phyloP scores from a whole-genome alignment of 2,329 filamentous ascomycete species.

The Microthyrium microscopicum region DNA sequence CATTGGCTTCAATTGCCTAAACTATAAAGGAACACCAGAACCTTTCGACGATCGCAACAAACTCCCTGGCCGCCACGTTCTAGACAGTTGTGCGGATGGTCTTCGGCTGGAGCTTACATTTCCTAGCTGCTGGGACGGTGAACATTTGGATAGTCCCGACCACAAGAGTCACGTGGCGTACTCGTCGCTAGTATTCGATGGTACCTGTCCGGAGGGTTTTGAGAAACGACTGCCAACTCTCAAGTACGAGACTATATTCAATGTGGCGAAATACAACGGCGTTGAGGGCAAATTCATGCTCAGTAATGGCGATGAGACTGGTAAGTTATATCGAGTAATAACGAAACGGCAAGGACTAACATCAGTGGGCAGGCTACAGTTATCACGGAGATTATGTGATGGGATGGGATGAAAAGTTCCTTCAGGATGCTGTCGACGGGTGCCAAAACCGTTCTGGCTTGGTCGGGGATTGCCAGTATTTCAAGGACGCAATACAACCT shows the following conservation, averaged over 20 bases:
- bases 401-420: slow-evolving; percentile 55
- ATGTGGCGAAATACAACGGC: slow-evolving; percentile 48
- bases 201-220: slow-evolving; percentile 55
- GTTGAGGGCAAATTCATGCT: slow-evolving; percentile 55
- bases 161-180: slow-evolving; percentile 58
- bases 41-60: slow-evolving; percentile 65
- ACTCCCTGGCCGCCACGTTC: slow-evolving; percentile 60
- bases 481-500: too few species aligned
- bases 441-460: not conserved
- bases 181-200: slow-evolving; percentile 58
- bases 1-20: slow-evolving; percentile 85
- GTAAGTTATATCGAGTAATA: slow-evolving; percentile 32
- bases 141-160: slow-evolving; percentile 24
- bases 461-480: too few species aligned
- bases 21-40: slow-evolving; percentile 51
- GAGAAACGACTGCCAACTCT: slow-evolving; percentile 54
- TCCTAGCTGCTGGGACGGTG: slow-evolving; percentile 10
- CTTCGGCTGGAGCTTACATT: slow-evolving; percentile 19
- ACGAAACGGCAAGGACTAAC: not conserved
- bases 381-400: slow-evolving; percentile 68
- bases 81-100: slow-evolving; percentile 76
- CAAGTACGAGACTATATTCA: slow-evolving; percentile 76
- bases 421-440: slow-evolving; percentile 50
- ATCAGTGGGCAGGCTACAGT: slow-evolving; percentile 40
- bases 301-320: slow-evolving; percentile 58